Evolutionary conservation across 2,329 filamentous ascomycete genomes (phyloP), one percentile per base, ranked within the genome.

Genomic region (Aschersonia sp.): DNA sequence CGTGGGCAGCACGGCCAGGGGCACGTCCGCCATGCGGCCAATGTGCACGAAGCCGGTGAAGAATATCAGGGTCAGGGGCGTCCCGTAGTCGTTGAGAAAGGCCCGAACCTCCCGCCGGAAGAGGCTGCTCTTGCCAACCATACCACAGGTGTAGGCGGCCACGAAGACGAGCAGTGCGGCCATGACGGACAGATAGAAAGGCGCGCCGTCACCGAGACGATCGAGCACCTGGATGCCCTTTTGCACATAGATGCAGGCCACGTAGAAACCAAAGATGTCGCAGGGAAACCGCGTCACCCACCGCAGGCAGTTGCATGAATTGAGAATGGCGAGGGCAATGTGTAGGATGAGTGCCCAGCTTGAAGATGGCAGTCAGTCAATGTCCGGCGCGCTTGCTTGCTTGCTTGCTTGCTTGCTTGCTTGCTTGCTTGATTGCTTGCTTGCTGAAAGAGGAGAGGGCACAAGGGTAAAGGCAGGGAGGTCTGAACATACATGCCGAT

Each of bases 201-300:
- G 76, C 45, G 71, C 73, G 54, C 70, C 64, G 62, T 71, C 59
- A 63, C 84, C 88, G 57, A 94, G 83, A 10, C 83, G 75, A 42
- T 81, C 82, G 22, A 94, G 74, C 11, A 94, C 85, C 64, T 94
- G 86, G 51, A 94, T 83, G 12, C 87, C 87, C 65, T 94, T 94
- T 59, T 94, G 87, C 22, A 94, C 72, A 60, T 94, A 94, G 63
- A 94, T 90, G 59, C 85, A 88, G 48, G 87, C 87, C 44, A 94
- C 87, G 60, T 94, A 94, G 67, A 94, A 94, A 45, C 87, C 88
- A 55, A 95, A 94, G 57, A 90, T 92, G 62, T 95, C 88, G 66
- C 88, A 94, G 30, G 87, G 87, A 61, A 95, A 95, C 11, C 87
- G 77, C 1, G 88, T 95, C 29, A 95, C 87, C 63, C 89, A 94